Evolutionary conservation across 169 alveolate genomes (phyloP).

Genomic region (Hammondia hammondi): DNA sequence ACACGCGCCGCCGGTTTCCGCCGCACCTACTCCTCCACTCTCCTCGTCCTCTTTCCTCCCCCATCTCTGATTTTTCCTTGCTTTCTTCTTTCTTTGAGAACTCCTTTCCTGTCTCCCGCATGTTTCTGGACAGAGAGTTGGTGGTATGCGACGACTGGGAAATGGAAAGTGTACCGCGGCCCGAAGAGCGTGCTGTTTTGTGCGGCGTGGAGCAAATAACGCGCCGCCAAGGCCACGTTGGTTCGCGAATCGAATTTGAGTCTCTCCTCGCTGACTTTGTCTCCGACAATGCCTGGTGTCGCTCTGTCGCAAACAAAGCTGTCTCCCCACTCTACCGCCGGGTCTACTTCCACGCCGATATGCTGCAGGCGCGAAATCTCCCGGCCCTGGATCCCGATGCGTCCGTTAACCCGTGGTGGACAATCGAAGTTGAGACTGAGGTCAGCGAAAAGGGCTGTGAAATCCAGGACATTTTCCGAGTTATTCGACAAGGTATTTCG

Average conservation of each 20-base stretch:
- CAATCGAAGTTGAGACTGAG: conserved; percentile 57
- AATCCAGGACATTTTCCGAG: too few species aligned
- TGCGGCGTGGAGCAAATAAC: conserved; percentile 52
- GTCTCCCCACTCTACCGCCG: conserved; percentile 48
- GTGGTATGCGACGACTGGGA: background rate
- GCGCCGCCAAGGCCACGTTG: conserved; percentile 51
- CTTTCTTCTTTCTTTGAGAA: too few species aligned
- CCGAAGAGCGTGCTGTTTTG: conserved; percentile 36
- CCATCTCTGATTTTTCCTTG: too few species aligned
- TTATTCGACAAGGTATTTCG: too few species aligned
- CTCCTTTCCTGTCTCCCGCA: background rate
- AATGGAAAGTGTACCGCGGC: conserved; percentile 7
- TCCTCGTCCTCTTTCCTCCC: too few species aligned
- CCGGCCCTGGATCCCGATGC: conserved; percentile 63
- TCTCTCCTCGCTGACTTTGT: conserved; percentile 33
- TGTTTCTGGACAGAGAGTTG: background rate
- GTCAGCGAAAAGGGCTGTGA: background rate
- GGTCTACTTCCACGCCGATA: conserved; percentile 51
- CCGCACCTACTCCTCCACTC: too few species aligned
- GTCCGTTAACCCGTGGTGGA: conserved; percentile 61
- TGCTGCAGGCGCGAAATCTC: conserved; percentile 61
- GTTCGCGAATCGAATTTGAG: conserved; percentile 22
- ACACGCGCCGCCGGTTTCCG: too few species aligned
- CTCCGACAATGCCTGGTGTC: background rate
- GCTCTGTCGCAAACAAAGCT: background rate